Base-by-base conservation (phyloP, 176 grass and related monocot genomes). In the Carex parvula region DNA sequence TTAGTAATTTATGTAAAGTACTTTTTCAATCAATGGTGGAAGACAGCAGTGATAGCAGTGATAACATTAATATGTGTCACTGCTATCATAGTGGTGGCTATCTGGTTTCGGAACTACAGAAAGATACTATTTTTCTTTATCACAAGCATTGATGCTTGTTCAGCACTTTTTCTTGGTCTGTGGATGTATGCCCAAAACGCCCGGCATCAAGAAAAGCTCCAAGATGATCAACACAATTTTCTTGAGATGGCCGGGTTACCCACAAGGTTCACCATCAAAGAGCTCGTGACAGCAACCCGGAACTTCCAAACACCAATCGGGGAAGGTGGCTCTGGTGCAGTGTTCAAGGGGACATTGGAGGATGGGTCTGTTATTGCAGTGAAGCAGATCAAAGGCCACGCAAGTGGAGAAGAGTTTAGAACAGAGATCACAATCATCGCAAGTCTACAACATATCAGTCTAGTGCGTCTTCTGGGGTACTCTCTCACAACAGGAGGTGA, bases 401-500 rank as follows among this genome's bases (percentile, higher is more conserved):
- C 64, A 26, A 29, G 85, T 69, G n/a, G 87, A 84, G 79, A 77
- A 50, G 92, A 91, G 52, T 94, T 91, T 80, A 81, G 83, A 37
- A 64, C 75, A 13, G 89, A 91, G 81, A 50, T 89, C 35, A 70
- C 71, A 73, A 83, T 85, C 55, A 82, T 94, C 13, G 87, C 89
- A 18, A 83, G 30, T 54, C 61, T 94, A 18, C 89, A 91, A 13
- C 92, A 94, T 81, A 64, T 84, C 57, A 84, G 84, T 76, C 89
- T 94, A 30, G 79, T 89, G 53, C 79, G 89, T 21, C 85, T 94
- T 64, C 82, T 88, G 9, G 92, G 92, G 2, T 94, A 89, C 72
- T 89, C 89, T 86, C n/a, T 86, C 7, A 20, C 21, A 3, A 13
- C 12, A 16, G 56, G 53, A 8, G 83, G 83, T 55, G 20, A 46